Evolutionary conservation across 345 rosid species (phyloP).

Genomic region (Combretum micranthum): DNA sequence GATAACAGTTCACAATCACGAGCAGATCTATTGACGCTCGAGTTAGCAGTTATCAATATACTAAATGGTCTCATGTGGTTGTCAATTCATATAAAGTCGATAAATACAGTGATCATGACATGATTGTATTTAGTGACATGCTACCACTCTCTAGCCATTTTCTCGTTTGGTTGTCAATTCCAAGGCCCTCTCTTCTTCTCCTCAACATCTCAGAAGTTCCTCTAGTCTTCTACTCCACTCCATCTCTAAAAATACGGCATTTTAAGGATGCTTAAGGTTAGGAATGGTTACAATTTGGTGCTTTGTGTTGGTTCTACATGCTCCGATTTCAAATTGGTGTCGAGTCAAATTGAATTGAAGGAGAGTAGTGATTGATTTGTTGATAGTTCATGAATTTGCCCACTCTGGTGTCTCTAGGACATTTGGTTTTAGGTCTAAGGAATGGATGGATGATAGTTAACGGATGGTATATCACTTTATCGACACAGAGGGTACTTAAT

Average conservation of each 20-base stretch:
- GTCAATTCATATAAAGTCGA: constrained; percentile 69
- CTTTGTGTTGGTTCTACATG: constrained; percentile 16
- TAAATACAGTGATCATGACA: constrained; percentile 34
- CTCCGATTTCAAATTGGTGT: constrained; percentile 6
- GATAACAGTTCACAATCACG: constrained; percentile 97
- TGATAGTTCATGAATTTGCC: constrained; percentile 67
- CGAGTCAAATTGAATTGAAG: constrained; percentile 14
- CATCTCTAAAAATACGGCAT: constrained; percentile 39
- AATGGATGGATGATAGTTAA: too few species aligned
- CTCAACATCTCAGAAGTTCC: constrained; percentile 83
- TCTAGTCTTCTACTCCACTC: constrained; percentile 72
- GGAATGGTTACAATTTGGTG: constrained; percentile 23
- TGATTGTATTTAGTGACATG: constrained; percentile 30
- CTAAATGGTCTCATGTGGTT: constrained; percentile 85
- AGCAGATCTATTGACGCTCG: constrained; percentile 85
- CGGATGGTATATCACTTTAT: too few species aligned
- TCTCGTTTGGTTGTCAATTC: constrained; percentile 73
- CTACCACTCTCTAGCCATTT: constrained; percentile 62
- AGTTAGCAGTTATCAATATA: constrained; percentile 75
- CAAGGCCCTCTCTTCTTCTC: constrained; percentile 74
- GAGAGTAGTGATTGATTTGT: constrained; percentile 21
- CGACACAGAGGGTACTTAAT: too few species aligned
- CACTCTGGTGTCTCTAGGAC: constrained; percentile 61
- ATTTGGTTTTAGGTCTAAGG: constrained; percentile 78
- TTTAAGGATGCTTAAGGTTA: constrained; percentile 34